These are phyloP conservation scores for Amanita pseudoporphyria DNA, from an alignment of 768 basidiomycete species.

Conservation along the genomic window DNA sequence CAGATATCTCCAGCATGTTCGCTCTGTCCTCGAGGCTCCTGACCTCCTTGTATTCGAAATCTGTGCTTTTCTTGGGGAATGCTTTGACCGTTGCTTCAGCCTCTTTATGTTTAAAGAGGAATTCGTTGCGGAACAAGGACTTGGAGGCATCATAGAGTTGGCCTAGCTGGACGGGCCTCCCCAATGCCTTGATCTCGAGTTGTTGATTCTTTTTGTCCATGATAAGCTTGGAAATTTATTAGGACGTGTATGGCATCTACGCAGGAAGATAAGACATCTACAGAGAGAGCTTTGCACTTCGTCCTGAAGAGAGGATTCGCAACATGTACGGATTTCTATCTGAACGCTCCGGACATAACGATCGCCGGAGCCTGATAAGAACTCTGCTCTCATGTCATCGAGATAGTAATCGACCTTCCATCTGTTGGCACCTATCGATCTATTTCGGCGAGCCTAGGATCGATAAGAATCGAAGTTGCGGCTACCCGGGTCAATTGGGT, in stretches of 20 bases:
- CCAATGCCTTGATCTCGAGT: neutral
- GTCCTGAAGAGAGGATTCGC: no score
- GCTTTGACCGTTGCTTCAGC: neutral
- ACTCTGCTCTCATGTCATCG: no score
- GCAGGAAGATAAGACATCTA: no score
- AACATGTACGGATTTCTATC: no score
- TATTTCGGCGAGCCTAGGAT: no score
- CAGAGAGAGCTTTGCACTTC: no score
- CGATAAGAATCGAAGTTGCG: no score
- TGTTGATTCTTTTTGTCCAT: neutral
- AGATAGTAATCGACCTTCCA: neutral
- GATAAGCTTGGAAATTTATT: neutral
- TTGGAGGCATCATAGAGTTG: slow-evolving; percentile 1
- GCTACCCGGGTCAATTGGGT: no score
- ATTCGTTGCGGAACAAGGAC: neutral
- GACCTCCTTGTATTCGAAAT: slow-evolving; percentile 6
- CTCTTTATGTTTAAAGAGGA: neutral
- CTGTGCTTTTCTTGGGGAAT: neutral
- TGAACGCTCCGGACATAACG: no score
- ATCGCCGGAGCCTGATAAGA: no score
- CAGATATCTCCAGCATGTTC: neutral
- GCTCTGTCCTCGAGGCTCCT: slow-evolving; percentile 1
- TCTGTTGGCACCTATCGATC: neutral
- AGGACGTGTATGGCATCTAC: neutral
- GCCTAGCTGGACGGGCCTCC: neutral